phyloP scores from a whole-genome alignment of 1,284 basidiomycete genomes.

The Pisolithus thermaeus region DNA sequence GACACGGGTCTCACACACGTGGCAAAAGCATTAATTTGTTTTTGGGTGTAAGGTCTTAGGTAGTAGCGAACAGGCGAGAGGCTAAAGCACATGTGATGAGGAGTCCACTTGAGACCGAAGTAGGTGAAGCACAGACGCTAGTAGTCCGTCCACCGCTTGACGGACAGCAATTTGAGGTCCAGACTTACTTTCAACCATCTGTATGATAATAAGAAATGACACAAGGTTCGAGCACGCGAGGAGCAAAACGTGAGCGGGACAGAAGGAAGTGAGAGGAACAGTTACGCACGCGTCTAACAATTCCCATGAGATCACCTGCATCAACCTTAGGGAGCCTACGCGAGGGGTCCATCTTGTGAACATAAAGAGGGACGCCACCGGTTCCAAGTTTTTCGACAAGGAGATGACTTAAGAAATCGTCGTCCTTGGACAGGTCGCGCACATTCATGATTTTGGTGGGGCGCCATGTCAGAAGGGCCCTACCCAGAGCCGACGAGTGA shows the following conservation, averaged over 20 bases:
- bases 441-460: constrained; percentile 83
- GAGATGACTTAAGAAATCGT: constrained; percentile 80
- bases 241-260: constrained; percentile 22
- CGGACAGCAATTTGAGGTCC: constrained; percentile 50
- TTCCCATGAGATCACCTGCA: constrained; percentile 55
- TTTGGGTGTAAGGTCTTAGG: constrained; percentile 63
- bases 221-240: constrained; percentile 9
- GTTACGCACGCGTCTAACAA: constrained; percentile 68
- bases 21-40: constrained; percentile 82
- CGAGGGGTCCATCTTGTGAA: constrained; percentile 80
- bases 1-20: constrained; percentile 53
- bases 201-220: constrained; percentile 7
- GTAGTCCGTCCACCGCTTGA: constrained; percentile 66
- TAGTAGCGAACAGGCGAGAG: constrained; percentile 69
- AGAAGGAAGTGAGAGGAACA: constrained; percentile 21
- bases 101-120: constrained; percentile 8
- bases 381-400: constrained; percentile 82
- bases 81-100: constrained; percentile 33
- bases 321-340: constrained; percentile 69
- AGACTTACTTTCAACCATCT: constrained; percentile 57
- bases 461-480: constrained; percentile 49
- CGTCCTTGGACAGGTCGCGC: constrained; percentile 78
- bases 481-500: constrained; percentile 20
- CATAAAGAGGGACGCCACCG: constrained; percentile 64
- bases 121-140: constrained; percentile 48